Base-by-base conservation (phyloP, 2,329 filamentous ascomycete species). In the Venturiaceae sp. region DNA sequence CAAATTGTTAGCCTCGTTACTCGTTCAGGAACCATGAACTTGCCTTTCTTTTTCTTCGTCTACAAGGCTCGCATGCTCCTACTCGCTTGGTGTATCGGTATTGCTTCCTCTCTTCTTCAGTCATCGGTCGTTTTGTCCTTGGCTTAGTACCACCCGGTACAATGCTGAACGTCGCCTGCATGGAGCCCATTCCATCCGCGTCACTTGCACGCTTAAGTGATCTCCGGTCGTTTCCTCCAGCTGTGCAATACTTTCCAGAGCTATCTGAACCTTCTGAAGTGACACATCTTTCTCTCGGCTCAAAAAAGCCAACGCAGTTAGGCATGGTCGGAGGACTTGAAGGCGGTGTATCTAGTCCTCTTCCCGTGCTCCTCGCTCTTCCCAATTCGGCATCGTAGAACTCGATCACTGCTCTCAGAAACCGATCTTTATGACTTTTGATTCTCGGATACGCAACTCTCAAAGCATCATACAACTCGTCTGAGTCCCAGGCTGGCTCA, bases 401-500 rank as follows among this genome's bases (percentile, higher is more conserved):
- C 14, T 53, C 50, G 19, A 53, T 34, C 30, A 36, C 33, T 21
- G 50, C 50, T 33, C 50, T 23, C 28, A 53, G 5, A 6, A 53
- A 16, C 33, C 50, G 50, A 53, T 53, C 50, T 21, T 36, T 33
- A 33, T 53, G 50, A 11, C n/a, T 33, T 6, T 28, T 16, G n/a
- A 53, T 33, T 11, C 19, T 11, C 9, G 50, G 30, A 19, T 53
- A 53, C 1, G 33, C 14, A 9, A 16, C 11, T 53, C 50, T 9
- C 14, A 53, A 53, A 5, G 50, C 28, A 53, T 53, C 50, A 53
- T 33, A 53, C 30, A 53, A 34, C 9, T 53, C 50, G 21, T 53
- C 50, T 19, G 50, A 53, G 19, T 53, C 50, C 33, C 50, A 33
- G 8, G 50, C 30, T 36, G 50, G 50, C 5, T 33, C 28, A 16